A percentile compares a stretch with the other conserved stretches of the same genome.
These are phyloP conservation scores for Tarenaya hassleriana DNA, from an alignment of 345 rosid species.

Conservation along the genomic window DNA sequence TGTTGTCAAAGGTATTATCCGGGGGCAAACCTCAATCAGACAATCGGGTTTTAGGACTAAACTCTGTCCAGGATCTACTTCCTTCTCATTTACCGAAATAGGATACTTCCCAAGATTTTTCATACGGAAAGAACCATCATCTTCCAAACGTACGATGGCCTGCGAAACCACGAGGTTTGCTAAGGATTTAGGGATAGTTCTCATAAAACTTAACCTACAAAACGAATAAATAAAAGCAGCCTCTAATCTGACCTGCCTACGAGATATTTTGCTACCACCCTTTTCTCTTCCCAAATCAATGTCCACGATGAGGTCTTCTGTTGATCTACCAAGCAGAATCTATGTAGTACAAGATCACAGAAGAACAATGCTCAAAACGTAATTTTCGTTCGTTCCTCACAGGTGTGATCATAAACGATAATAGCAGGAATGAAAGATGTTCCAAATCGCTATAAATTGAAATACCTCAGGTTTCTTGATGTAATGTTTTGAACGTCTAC, in stretches of 20 bases:
- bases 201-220: background rate
- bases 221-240: slow-evolving; percentile 3
- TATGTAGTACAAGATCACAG: slow-evolving; percentile 25
- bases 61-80: slow-evolving; percentile 46
- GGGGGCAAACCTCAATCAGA: slow-evolving; percentile 64
- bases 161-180: slow-evolving; percentile 17
- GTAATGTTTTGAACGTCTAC: slow-evolving; percentile 68
- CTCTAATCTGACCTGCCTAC: slow-evolving; percentile 63
- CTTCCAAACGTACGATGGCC: slow-evolving; percentile 68
- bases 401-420: slow-evolving; percentile 9
- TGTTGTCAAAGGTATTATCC: background rate
- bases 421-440: background rate
- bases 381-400: slow-evolving; percentile 3
- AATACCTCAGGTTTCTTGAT: slow-evolving; percentile 75
- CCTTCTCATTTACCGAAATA: slow-evolving; percentile 60
- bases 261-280: slow-evolving; percentile 67
- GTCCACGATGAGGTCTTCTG: slow-evolving; percentile 66
- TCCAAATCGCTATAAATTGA: slow-evolving; percentile 1
- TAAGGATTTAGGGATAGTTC: background rate
- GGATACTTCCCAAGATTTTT: slow-evolving; percentile 67
- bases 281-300: slow-evolving; percentile 89
- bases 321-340: slow-evolving; percentile 88
- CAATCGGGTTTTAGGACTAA: slow-evolving; percentile 41
- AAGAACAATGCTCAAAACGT: background rate
- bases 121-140: slow-evolving; percentile 61